These are phyloP conservation scores for Xylariaceae sp. DNA, from an alignment of 2,329 filamentous ascomycete species.

Conservation along the genomic window DNA sequence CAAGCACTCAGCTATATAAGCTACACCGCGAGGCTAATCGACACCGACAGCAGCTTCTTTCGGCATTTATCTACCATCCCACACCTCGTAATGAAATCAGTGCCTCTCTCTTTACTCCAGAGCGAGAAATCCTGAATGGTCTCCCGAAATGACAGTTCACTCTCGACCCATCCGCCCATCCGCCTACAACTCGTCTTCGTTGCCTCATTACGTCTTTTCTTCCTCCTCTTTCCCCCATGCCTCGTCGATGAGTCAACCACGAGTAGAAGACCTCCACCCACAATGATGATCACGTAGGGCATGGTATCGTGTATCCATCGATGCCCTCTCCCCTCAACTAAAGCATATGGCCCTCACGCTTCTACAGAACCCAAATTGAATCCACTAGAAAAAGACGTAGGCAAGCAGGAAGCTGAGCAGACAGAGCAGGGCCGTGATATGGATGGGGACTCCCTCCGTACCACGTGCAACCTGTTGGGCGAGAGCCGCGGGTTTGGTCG, in stretches of 20 bases:
- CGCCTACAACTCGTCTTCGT: neutral
- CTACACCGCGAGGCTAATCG: no score
- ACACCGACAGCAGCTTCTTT: no score
- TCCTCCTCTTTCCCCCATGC: neutral
- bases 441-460: constrained; percentile 79
- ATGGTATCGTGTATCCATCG: neutral
- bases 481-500: constrained; percentile 39
- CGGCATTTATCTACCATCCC: no score
- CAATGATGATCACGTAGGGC: no score
- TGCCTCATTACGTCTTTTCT: neutral
- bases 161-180: no score
- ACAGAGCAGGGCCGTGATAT: constrained; percentile 79
- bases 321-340: neutral
- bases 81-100: no score
- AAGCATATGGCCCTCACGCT: neutral
- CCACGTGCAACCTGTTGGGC: constrained; percentile 52
- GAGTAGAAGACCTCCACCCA: no score
- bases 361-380: neutral
- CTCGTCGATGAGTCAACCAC: no score
- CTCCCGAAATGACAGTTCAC: no score
- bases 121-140: no score
- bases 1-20: no score
- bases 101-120: no score
- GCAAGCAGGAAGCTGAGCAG: constrained; percentile 89
- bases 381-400: constrained; percentile 84